These are phyloP conservation scores for Cephalotrichum gorgonifer DNA, from an alignment of 2,329 filamentous ascomycete genomes.

Conservation along the genomic window DNA sequence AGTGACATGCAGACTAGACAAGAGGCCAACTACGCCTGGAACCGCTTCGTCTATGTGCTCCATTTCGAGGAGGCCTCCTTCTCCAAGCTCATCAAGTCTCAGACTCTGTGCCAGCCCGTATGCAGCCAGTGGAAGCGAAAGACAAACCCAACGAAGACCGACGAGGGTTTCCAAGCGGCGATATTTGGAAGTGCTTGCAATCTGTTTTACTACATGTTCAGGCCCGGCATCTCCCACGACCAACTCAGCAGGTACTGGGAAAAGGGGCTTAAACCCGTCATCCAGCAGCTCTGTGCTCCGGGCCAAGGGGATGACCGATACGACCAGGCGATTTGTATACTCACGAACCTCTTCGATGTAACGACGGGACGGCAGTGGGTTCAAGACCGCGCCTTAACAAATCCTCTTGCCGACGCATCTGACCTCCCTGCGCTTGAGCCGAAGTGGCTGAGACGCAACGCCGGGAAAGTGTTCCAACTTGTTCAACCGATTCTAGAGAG, in stretches of 20 bases:
- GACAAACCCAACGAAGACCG: slow-evolving; percentile 38
- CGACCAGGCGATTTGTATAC: slow-evolving; percentile 54
- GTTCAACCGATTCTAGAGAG: slow-evolving; percentile 50
- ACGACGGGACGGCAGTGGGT: slow-evolving; percentile 57
- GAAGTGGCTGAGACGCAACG: slow-evolving; percentile 75
- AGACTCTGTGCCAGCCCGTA: slow-evolving; percentile 56
- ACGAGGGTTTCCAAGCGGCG: slow-evolving; percentile 44
- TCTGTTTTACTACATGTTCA: slow-evolving; percentile 73
- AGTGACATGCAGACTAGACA: slow-evolving; percentile 59
- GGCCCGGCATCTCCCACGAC: slow-evolving; percentile 53
- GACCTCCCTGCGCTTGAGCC: slow-evolving; percentile 78
- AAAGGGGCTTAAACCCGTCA: slow-evolving; percentile 54
- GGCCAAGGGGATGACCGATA: slow-evolving; percentile 34
- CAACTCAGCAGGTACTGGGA: slow-evolving; percentile 74
- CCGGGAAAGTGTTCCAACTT: slow-evolving; percentile 52
- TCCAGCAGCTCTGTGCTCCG: slow-evolving; percentile 42
- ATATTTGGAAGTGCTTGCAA: slow-evolving; percentile 65
- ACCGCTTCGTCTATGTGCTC: slow-evolving; percentile 67
- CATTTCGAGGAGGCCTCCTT: slow-evolving; percentile 51
- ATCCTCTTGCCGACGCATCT: slow-evolving; percentile 47
- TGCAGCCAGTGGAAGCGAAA: slow-evolving; percentile 58
- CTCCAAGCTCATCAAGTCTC: slow-evolving; percentile 35
- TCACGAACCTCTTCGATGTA: slow-evolving; percentile 56
- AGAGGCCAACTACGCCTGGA: slow-evolving; percentile 79
- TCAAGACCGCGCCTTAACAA: slow-evolving; percentile 57